Evolutionary conservation across 2,329 filamentous ascomycete genomes (phyloP).

Genomic region (Fusarium marasasianum): DNA sequence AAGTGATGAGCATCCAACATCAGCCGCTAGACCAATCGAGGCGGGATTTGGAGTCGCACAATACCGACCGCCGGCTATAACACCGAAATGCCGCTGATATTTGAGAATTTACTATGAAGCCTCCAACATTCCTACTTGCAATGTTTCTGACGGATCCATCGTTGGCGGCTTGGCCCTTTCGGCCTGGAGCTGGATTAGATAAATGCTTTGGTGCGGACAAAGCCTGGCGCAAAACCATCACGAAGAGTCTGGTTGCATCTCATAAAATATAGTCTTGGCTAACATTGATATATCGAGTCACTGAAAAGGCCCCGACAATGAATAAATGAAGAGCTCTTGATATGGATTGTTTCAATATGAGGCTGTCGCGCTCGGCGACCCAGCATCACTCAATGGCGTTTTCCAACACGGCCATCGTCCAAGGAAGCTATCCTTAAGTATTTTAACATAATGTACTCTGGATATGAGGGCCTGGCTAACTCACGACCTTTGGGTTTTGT

Average conservation of each 20-base stretch:
- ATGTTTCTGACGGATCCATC: not conserved
- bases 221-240: not conserved
- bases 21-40: slow-evolving; percentile 16
- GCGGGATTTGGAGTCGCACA: not conserved
- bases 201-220: not conserved
- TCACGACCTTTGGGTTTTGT: not conserved
- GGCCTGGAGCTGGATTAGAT: not conserved
- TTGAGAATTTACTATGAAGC: not conserved
- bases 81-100: not conserved
- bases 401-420: not conserved
- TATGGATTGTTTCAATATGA: not conserved
- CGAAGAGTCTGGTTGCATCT: not conserved
- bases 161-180: too few relatives aligned
- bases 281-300: not conserved
- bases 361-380: not conserved
- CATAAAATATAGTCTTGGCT: not conserved
- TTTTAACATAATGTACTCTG: not conserved
- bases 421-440: not conserved
- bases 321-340: too few relatives aligned
- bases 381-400: not conserved
- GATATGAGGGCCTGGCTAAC: too few relatives aligned
- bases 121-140: not conserved
- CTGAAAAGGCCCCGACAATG: not conserved
- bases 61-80: not conserved
- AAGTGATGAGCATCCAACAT: slow-evolving; percentile 6